Conservation (phyloP, 768 basidiomycete species). For the Boletus patriciae region DNA sequence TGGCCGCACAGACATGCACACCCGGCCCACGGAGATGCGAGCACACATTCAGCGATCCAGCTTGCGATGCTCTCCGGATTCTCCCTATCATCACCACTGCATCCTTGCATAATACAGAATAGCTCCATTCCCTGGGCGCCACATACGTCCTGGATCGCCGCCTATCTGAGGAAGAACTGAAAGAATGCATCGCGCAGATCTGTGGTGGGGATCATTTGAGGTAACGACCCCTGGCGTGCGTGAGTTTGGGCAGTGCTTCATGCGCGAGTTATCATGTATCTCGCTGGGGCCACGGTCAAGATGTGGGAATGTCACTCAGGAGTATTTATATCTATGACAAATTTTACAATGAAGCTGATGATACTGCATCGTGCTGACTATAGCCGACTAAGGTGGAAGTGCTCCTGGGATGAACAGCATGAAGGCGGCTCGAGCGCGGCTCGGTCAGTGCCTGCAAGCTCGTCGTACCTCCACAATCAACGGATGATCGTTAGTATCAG, state of each 20-base stretch:
- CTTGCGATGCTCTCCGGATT: slow-evolving; percentile 32
- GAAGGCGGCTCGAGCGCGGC: neutral
- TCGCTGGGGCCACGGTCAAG: slow-evolving; percentile 14
- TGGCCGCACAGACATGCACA: slow-evolving; percentile 4
- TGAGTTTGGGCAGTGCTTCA: slow-evolving; percentile 12
- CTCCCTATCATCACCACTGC: slow-evolving; percentile 38
- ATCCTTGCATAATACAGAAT: slow-evolving; percentile 30
- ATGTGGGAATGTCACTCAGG: neutral
- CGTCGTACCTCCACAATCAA: neutral
- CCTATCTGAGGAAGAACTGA: slow-evolving; percentile 7
- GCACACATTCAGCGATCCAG: slow-evolving; percentile 24
- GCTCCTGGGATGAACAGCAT: neutral
- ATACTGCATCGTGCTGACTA: neutral
- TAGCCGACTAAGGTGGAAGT: slow-evolving; percentile 9
- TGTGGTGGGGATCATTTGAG: slow-evolving; percentile 2
- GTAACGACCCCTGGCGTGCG: neutral
- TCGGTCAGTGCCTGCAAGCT: slow-evolving; percentile 4
- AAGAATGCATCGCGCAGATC: neutral
- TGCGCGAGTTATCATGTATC: slow-evolving; percentile 6
- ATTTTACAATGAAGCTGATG: no score
- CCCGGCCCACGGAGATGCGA: neutral
- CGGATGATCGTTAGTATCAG: neutral
- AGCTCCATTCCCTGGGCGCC: slow-evolving; percentile 34
- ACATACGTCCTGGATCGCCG: slow-evolving; percentile 34
- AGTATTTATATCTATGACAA: neutral